Evolutionary conservation across 331 rosid genomes (phyloP), one percentile per base, ranked within the genome.

Genomic region (Prunus yedoensis): DNA sequence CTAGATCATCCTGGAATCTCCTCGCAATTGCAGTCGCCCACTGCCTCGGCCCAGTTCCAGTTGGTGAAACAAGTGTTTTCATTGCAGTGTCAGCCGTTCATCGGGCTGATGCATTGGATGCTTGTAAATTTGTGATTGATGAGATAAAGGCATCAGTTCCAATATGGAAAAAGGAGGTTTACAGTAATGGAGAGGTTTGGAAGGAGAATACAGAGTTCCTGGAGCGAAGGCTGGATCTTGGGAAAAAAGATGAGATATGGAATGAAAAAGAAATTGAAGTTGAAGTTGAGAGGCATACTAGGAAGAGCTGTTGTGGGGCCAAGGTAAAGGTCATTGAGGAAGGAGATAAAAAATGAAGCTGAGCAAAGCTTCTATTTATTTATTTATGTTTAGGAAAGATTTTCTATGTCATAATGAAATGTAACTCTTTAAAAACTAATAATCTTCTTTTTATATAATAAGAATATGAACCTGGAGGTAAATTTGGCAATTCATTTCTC

Each of bases 141-240:
- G 99, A 92, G 85, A 4, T 90, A 47, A 94, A 94, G 85, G 96
- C 99, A 6, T 80, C 85, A 0, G 97, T 94, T 77, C 96, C 99
- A 57, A 94, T 94, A 81, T 94, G 99, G 99, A 94, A 94, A 81
- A 92, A 94, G 77, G 99, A 94, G 85, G 92, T 94, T 66, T 90
- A 90, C 80, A 57, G 83, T 64, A 90, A 94, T 82, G 99, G 99
- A 58, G 99, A 92, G 86, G 91, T 90, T 74, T 92, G 99, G 99
- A 92, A 94, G 83, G 97, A 92, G 85, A 94, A 94, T 70, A 75
- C 84, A 0, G 97, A 94, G 77, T 94, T 94, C 91, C 53, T 88
- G 66, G 87, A 94, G 74, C 83, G 93, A 73, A 93, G 85, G 78
- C 77, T 75, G 43, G 90, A 88, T 79, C 82, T 84, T 47, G 89